These are phyloP conservation scores for Solanum hybrid DNA, from an alignment of 305 asterid species.

Conservation along the genomic window DNA sequence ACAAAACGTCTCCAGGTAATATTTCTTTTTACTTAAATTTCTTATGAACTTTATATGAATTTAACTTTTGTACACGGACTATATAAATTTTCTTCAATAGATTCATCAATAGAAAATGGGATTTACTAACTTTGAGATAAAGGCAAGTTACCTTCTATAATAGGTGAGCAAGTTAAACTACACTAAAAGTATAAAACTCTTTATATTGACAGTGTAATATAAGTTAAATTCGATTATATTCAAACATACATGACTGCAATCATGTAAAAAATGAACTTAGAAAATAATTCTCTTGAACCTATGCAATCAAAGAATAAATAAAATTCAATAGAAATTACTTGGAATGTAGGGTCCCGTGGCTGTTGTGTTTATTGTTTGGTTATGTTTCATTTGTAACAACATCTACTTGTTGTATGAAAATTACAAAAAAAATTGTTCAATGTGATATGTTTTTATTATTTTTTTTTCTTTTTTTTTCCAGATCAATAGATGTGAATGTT, in stretches of 20 bases:
- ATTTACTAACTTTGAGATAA: not conserved
- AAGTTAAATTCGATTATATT: not conserved
- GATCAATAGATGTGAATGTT: slow-evolving; percentile 65
- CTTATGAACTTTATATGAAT: not conserved
- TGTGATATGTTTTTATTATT: not conserved
- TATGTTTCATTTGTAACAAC: not conserved
- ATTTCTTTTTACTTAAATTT: not conserved
- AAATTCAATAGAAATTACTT: not conserved
- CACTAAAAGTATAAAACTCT: not conserved
- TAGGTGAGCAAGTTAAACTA: not conserved
- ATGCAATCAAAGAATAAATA: not conserved
- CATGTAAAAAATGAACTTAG: not conserved
- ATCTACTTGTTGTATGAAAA: not conserved
- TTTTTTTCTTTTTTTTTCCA: not conserved
- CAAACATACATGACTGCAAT: not conserved
- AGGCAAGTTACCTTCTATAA: not conserved
- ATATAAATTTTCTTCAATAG: not conserved
- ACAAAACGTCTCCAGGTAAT: slow-evolving; percentile 27
- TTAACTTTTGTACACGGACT: not conserved
- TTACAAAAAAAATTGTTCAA: not conserved
- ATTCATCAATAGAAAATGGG: not conserved
- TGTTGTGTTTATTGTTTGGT: not conserved
- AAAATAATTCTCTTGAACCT: not conserved
- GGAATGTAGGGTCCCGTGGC: too few species aligned
- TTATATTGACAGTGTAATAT: not conserved